Evolutionary conservation across 208 protist species (phyloP).

Genomic region (Trypanosoma scelopori): DNA sequence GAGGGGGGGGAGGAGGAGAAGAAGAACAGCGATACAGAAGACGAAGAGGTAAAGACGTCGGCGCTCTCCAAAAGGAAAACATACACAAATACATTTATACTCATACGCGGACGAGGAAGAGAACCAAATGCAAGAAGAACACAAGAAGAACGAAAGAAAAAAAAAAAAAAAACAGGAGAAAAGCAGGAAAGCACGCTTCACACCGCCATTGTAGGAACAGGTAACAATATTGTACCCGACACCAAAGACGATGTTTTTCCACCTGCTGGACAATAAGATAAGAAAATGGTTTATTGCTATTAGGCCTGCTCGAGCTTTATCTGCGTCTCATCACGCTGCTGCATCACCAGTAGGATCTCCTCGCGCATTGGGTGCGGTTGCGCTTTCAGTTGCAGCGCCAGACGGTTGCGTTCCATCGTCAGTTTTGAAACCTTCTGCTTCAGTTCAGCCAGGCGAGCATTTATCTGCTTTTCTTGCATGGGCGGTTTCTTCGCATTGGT

Average conservation of each 20-base stretch:
- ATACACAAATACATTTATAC: no score
- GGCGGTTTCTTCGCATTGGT: not conserved
- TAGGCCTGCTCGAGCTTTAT: conserved; percentile 22
- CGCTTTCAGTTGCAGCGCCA: conserved; percentile 79
- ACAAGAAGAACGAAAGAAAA: no score
- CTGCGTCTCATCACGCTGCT: conserved; percentile 52
- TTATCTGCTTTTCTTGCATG: conserved; percentile 39
- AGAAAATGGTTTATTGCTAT: no score
- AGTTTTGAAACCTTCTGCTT: conserved; percentile 83
- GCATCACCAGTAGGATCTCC: conserved; percentile 54
- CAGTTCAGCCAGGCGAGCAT: conserved; percentile 61
- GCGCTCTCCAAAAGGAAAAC: no score
- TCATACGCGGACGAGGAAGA: no score
- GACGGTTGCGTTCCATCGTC: conserved; percentile 64
- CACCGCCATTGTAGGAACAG: no score
- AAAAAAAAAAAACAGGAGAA: conserved; percentile 14
- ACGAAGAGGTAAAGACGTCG: no score
- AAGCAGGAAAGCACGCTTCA: not conserved
- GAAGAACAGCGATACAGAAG: conserved; percentile 5
- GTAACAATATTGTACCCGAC: no score
- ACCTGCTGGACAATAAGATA: no score
- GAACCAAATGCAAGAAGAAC: no score
- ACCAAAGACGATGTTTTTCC: no score
- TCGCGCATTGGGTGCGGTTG: conserved; percentile 51
- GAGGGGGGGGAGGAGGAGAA: not conserved